Base-by-base conservation (phyloP, 768 basidiomycete species). In the Lactarius akahatsu region DNA sequence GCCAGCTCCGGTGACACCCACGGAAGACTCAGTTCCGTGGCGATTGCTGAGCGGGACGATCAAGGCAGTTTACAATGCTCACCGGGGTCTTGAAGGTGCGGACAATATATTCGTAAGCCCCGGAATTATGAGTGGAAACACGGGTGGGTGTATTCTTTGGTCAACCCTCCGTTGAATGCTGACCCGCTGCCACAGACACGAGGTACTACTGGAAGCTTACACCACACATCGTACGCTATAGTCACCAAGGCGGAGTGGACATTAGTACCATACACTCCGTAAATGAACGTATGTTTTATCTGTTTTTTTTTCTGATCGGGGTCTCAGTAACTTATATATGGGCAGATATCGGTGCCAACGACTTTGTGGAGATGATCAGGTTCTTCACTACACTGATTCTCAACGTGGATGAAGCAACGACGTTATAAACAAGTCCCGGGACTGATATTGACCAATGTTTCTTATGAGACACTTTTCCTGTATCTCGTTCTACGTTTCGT, bases 371-470 rank as follows among this genome's bases (percentile, higher is more conserved):
- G 73, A 81, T 85, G 62, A 85, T 90, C 55, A 78, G 84, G 34
- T 92, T 91, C 76, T 90, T 85, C 73, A 78, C 82, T 1, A 81
- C 81, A 2, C 77, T 91, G 41, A 84, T 91, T 23, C 77, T 92
- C 50, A 92, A 91, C 68, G 81, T 79, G 1, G 89, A 91, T 63
- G 89, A 91, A 61, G 63, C 65, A 4, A 66, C 55, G 45, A 50
- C 34, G 11, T 57, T 66, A 2, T 66, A 36, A 50, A 10, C 10
- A 45, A 41, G 15, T 41, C 6, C 16, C 15, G 41, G 6, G 41
- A 18, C 16, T 18, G 41, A 41, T 41, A 41, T 41, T 5, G 5
- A 15, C 6, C 41, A 41, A 41, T 18, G 16, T 41, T 41, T 16
- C 18, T 41, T 41, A 18, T 18, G 41, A 41, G 36, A 38, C 40